Evolutionary conservation across 106 monocot genomes (phyloP).

Genomic region (Cymbidium sinense): DNA sequence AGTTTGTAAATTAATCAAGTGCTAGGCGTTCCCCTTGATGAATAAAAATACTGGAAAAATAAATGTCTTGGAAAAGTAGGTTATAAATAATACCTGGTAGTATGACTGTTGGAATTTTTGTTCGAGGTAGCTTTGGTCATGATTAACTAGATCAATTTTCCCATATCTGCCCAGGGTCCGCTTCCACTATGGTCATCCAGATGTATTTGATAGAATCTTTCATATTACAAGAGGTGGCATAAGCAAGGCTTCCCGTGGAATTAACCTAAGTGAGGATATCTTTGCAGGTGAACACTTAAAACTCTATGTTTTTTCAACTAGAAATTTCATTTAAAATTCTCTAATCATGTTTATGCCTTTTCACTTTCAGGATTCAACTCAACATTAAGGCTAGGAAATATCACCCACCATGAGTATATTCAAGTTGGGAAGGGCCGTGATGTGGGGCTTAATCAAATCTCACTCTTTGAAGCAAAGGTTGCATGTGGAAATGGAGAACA

Average conservation of each 20-base stretch:
- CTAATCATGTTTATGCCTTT: neutral
- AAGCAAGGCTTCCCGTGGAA: slow-evolving; percentile 68
- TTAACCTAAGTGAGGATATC: slow-evolving; percentile 84
- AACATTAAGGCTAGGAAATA: slow-evolving; percentile 64
- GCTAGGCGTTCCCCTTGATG: too few species aligned
- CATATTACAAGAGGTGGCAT: slow-evolving; percentile 67
- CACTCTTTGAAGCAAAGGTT: too few species aligned
- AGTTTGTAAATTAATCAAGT: too few species aligned
- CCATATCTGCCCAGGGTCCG: slow-evolving; percentile 31
- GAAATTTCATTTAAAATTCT: neutral
- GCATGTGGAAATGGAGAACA: too few species aligned
- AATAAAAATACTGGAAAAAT: too few species aligned
- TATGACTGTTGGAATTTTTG: neutral
- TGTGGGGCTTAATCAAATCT: too few species aligned
- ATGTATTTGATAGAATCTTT: slow-evolving; percentile 84
- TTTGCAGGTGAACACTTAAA: slow-evolving; percentile 43
- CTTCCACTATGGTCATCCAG: slow-evolving; percentile 85
- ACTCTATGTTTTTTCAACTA: neutral
- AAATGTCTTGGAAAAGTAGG: too few species aligned
- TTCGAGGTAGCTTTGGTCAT: too few species aligned
- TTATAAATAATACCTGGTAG: too few species aligned
- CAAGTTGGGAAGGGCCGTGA: too few species aligned
- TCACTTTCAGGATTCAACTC: slow-evolving; percentile 65
- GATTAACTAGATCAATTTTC: neutral
- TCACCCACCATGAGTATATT: too few species aligned